Conservation (phyloP, 176 grass and related monocot species). For the Hsuehochloa calcarea region DNA sequence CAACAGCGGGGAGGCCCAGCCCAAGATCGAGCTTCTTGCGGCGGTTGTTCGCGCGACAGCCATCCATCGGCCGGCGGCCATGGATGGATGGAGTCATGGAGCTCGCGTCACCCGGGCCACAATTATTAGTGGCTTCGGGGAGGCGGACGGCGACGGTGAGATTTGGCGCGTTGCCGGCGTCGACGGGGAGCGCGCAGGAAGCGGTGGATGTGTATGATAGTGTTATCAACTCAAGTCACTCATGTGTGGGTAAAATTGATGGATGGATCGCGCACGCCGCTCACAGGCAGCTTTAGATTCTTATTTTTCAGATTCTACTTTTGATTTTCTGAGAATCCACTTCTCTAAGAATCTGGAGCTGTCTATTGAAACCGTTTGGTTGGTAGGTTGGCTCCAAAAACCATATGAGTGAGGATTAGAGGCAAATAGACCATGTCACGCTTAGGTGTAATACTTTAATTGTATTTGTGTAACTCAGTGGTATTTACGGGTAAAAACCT, state of each 20-base stretch:
- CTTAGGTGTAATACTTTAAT: no score
- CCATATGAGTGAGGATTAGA: no score
- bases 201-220: background rate
- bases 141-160: background rate
- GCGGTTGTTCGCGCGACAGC: background rate
- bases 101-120: background rate
- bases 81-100: background rate
- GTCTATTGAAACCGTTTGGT: no score
- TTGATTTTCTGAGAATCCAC: no score
- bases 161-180: background rate
- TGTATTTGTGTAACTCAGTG: no score
- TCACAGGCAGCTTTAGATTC: no score
- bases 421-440: no score
- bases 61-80: background rate
- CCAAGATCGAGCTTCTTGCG: background rate
- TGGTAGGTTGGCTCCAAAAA: no score
- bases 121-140: constrained; percentile 11
- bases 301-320: no score
- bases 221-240: background rate
- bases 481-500: no score
- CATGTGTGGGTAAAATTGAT: background rate
- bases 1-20: background rate
- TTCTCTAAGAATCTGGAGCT: no score
- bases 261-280: background rate
- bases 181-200: background rate